Percentiles rank a stretch among this genome's conserved stretches.
phyloP scores from a whole-genome alignment of 805 yeast genomes.

The Ogataea kodamae region DNA sequence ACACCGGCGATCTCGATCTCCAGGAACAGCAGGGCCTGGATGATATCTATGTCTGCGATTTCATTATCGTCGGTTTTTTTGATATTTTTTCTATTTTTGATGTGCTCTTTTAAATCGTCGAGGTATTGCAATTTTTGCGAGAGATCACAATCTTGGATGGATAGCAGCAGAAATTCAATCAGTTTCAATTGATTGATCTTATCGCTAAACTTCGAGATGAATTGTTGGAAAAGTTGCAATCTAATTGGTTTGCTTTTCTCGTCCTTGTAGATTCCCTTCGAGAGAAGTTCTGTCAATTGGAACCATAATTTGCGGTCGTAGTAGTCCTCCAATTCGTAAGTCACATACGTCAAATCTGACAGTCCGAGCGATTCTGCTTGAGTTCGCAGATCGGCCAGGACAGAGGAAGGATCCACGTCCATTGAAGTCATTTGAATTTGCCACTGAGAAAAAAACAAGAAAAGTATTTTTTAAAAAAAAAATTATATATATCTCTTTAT shows the following conservation, averaged over 20 bases:
- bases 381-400: slow-evolving; percentile 58
- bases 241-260: slow-evolving; percentile 53
- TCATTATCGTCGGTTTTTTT: slow-evolving; percentile 31
- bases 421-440: slow-evolving; percentile 17
- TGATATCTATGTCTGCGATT: slow-evolving; percentile 30
- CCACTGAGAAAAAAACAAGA: slow-evolving; percentile 7
- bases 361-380: slow-evolving; percentile 49
- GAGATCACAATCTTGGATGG: slow-evolving; percentile 41
- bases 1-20: slow-evolving; percentile 73
- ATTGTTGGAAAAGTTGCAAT: slow-evolving; percentile 63
- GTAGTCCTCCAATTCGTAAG: slow-evolving; percentile 73
- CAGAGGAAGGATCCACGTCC: slow-evolving; percentile 40
- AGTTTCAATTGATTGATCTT: slow-evolving; percentile 77
- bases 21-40: slow-evolving; percentile 55
- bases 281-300: slow-evolving; percentile 73
- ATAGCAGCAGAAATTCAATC: slow-evolving; percentile 64
- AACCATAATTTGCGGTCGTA: slow-evolving; percentile 94
- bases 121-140: slow-evolving; percentile 53
- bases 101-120: slow-evolving; percentile 39
- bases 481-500: not conserved
- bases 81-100: slow-evolving; percentile 37
- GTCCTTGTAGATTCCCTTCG: slow-evolving; percentile 53
- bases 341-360: slow-evolving; percentile 51
- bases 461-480: slow-evolving; percentile 1
- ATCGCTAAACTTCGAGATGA: slow-evolving; percentile 61